Percentiles rank a stretch among this genome's conserved stretches.
Conservation (phyloP, 805 yeast genomes). For the Priceomyces carsonii region DNA sequence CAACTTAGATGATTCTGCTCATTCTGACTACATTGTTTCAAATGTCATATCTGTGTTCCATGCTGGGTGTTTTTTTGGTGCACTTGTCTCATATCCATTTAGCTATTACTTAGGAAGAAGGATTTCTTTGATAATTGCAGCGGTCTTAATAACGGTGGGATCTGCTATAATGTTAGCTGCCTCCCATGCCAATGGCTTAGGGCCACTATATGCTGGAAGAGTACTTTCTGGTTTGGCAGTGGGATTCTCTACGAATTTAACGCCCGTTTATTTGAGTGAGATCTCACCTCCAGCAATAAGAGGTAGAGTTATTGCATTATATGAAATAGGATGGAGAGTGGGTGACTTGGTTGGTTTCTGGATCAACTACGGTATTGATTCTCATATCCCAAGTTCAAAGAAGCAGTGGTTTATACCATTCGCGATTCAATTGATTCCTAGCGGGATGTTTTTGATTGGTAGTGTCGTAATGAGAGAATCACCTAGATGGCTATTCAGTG, state of each 20-base stretch:
- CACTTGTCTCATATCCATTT: constrained; percentile 36
- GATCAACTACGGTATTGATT: constrained; percentile 35
- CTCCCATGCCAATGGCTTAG: constrained; percentile 24
- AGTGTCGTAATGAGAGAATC: constrained; percentile 33
- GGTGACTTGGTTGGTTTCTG: constrained; percentile 42
- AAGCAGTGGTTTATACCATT: constrained; percentile 42
- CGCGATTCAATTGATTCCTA: constrained; percentile 39
- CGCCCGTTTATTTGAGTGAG: constrained; percentile 37
- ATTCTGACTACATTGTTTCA: constrained; percentile 24
- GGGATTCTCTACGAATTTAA: constrained; percentile 36
- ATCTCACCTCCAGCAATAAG: constrained; percentile 37
- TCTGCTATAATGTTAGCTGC: constrained; percentile 40
- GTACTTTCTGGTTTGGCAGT: constrained; percentile 38
- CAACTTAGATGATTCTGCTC: constrained; percentile 23
- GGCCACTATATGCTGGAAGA: constrained; percentile 39
- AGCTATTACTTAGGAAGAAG: constrained; percentile 35
- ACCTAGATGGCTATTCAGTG: constrained; percentile 38
- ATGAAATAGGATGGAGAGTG: constrained; percentile 40
- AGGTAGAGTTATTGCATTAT: constrained; percentile 31
- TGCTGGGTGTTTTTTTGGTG: constrained; percentile 42
- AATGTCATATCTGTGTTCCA: constrained; percentile 41
- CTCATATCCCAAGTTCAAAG: constrained; percentile 21
- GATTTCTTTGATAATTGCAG: constrained; percentile 30
- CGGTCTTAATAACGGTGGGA: constrained; percentile 33
- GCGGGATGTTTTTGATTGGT: constrained; percentile 35